These are phyloP conservation scores for Lyophyllum atratum DNA, from an alignment of 768 basidiomycete species.

Conservation along the genomic window DNA sequence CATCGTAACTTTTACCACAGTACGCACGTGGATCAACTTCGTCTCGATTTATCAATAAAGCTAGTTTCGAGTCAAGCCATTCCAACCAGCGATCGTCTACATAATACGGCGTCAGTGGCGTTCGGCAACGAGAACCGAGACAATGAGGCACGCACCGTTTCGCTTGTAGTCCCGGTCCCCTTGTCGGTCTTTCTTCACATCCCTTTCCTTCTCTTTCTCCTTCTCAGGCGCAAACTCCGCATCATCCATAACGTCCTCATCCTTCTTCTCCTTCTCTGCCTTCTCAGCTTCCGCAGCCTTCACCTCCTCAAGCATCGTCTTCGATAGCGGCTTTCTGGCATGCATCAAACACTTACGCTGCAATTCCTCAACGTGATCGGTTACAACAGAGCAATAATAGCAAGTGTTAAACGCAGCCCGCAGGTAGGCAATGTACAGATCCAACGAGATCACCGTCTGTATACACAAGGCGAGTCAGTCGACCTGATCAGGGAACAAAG, in stretches of 20 bases:
- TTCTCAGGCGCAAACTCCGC: constrained; percentile 35
- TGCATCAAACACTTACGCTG: constrained; percentile 95
- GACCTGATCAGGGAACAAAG: not conserved
- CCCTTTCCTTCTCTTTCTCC: constrained; percentile 36
- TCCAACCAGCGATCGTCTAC: constrained; percentile 89
- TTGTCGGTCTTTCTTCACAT: constrained; percentile 24
- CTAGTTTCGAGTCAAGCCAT: constrained; percentile 85
- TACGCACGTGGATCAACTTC: constrained; percentile 86
- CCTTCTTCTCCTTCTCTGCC: constrained; percentile 46
- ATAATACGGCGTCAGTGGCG: constrained; percentile 11
- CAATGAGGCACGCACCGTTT: constrained; percentile 53
- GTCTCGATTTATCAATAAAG: constrained; percentile 75
- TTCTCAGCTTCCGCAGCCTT: constrained; percentile 58
- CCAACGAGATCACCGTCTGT: constrained; percentile 81
- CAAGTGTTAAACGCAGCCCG: constrained; percentile 92
- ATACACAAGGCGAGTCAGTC: constrained; percentile 15
- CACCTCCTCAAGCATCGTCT: constrained; percentile 60
- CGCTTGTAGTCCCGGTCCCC: constrained; percentile 52
- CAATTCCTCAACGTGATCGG: constrained; percentile 93
- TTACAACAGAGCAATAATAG: constrained; percentile 95
- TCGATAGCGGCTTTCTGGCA: constrained; percentile 74
- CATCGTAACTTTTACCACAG: constrained; percentile 87
- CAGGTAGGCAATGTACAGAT: constrained; percentile 91
- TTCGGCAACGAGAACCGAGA: not conserved
- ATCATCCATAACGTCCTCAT: constrained; percentile 37